A percentile compares a stretch with the other conserved stretches of the same genome.
phyloP scores from a whole-genome alignment of 768 basidiomycete species.

The Coprinopsis marcescibilis region DNA sequence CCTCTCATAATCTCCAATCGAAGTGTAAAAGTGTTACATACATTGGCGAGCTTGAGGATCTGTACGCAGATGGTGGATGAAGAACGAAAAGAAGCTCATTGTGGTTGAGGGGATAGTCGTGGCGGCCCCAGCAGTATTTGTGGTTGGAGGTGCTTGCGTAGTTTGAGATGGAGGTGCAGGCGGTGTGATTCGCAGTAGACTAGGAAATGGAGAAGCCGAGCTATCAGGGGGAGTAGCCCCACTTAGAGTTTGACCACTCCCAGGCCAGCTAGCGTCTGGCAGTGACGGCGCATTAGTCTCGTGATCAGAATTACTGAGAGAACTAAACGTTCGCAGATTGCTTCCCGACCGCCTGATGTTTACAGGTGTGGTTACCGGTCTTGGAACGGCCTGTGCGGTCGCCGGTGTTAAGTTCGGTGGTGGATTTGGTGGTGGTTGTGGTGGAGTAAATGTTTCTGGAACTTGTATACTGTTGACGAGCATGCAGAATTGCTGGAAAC shows the following conservation, averaged over 20 bases:
- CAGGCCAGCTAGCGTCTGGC: no score
- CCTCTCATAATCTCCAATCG: no score
- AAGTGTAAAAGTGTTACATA: conserved; percentile 27
- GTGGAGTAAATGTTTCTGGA: conserved; percentile 49
- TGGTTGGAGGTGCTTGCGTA: conserved; percentile 15
- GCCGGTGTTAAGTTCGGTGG: conserved; percentile 14
- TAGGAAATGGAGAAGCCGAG: neutral
- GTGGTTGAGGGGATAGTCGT: conserved; percentile 17
- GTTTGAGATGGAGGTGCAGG: conserved; percentile 8
- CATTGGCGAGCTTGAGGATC: conserved; percentile 72
- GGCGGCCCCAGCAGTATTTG: conserved; percentile 12
- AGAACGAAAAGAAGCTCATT: conserved; percentile 38
- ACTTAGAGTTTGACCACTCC: no score
- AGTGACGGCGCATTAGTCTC: no score
- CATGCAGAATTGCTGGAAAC: conserved; percentile 71
- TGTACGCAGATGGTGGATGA: conserved; percentile 53
- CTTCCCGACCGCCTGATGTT: no score
- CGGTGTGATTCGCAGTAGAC: neutral
- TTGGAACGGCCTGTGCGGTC: conserved; percentile 1
- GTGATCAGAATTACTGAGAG: no score
- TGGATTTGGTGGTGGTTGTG: conserved; percentile 24
- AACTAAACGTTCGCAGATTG: no score
- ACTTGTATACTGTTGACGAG: conserved; percentile 80
- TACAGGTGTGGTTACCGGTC: no score
- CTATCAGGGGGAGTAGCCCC: neutral